Base-by-base conservation (phyloP, 2,329 filamentous ascomycete genomes). In the Penicillium capsulatum region DNA sequence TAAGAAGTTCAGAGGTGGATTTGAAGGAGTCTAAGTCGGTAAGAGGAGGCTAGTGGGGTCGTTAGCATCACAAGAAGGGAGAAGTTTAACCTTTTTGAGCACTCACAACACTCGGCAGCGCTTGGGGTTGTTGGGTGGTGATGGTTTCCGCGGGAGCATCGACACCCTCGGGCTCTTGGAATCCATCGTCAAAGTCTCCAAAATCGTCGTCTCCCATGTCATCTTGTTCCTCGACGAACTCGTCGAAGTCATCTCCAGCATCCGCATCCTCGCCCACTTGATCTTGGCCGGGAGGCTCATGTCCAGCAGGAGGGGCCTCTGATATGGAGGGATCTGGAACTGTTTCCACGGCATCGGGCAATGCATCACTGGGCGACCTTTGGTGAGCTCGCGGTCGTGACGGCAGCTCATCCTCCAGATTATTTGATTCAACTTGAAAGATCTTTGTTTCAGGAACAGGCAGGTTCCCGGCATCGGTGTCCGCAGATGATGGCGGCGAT, bases 151-250 rank as follows among this genome's bases (percentile, higher is more conserved):
- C 39, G 31, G 50, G 31, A 29, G 50, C 48, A 38, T 44, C 44
- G 36, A 59, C 47, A 42, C 55, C 45, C 32, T 60, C 59, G 28
- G 64, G 65, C 42, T 67, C 65, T 59, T 86, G 76, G 59, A 87
- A 87, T 26, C 74, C 81, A 48, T 73, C 68, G 58, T 81, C 80
- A 66, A 86, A 86, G 56, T 86, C 82, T 47, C 76, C 75, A 64
- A 80, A 78, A 56, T 77, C 73, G 53, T 73, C 72, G 51, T 73
- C 71, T 40, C 65, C 70, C 44, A 67, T 70, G 44, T 67, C 63
- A 42, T 72, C 70, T 43, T 71, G 71, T 32, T 73, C 73, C 53
- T 75, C 70, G 44, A 70, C 65, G 48, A 73, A 76, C 38, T 74
- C 72, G 51, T 74, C 71, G 59, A 74, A 74, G 19, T 74, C 71